These are phyloP conservation scores for Cladophialophora exuberans DNA, from an alignment of 2,329 filamentous ascomycete genomes.

Conservation along the genomic window DNA sequence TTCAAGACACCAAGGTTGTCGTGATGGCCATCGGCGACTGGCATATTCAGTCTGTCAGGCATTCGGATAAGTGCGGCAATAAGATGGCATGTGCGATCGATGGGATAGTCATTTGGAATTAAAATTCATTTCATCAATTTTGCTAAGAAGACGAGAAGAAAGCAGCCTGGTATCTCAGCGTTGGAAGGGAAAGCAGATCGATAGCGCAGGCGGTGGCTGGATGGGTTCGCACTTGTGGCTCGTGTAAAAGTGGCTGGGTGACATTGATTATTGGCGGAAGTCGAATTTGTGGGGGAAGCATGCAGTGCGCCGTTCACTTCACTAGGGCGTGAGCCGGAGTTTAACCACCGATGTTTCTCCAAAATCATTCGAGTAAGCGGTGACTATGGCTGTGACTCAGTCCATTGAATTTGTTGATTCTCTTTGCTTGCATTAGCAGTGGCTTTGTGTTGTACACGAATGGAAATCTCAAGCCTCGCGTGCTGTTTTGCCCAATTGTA, in stretches of 20 bases:
- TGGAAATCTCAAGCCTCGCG: background rate
- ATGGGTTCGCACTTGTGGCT: conserved; percentile 3
- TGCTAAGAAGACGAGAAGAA: background rate
- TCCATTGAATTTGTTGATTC: background rate
- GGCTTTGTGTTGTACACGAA: too few relatives aligned
- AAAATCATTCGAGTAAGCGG: background rate
- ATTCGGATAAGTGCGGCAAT: background rate
- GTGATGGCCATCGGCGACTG: conserved; percentile 5
- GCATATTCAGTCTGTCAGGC: background rate
- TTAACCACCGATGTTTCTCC: too few relatives aligned
- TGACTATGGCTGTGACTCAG: conserved; percentile 10
- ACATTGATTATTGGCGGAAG: background rate
- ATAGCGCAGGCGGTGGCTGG: background rate
- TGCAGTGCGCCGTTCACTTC: background rate
- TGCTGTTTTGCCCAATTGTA: background rate
- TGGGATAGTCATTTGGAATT: background rate
- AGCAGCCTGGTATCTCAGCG: conserved; percentile 3
- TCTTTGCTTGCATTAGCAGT: too few relatives aligned
- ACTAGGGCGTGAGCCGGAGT: background rate
- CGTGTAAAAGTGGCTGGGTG: conserved; percentile 5
- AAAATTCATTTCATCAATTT: background rate
- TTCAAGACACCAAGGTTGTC: too few relatives aligned
- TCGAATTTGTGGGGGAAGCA: background rate
- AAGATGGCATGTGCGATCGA: conserved; percentile 4
- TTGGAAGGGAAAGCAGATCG: conserved; percentile 1